Conservation (phyloP, 768 basidiomycete genomes). For the Pholiota microspora region DNA sequence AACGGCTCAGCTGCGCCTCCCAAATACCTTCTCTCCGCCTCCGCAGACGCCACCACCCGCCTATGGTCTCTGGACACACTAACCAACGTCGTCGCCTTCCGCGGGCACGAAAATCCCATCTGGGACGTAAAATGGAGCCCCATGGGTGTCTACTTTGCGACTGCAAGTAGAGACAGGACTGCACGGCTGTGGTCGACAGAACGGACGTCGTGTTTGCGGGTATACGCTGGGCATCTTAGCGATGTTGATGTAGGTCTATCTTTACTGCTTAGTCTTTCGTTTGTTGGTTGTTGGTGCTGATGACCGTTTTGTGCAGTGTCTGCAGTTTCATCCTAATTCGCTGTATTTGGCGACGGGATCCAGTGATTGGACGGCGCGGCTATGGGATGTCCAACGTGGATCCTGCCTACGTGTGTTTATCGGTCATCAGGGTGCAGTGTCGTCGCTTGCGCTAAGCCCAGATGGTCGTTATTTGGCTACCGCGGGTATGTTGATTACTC, state of each 20-base stretch:
- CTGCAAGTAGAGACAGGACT: constrained; percentile 89
- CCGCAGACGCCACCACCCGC: constrained; percentile 87
- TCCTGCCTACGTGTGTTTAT: constrained; percentile 93
- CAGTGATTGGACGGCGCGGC: constrained; percentile 90
- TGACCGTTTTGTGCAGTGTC: constrained; percentile 53
- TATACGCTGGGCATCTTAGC: constrained; percentile 94
- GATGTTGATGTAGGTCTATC: constrained; percentile 84
- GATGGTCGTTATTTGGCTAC: constrained; percentile 94
- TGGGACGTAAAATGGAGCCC: constrained; percentile 99
- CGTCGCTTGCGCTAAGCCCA: constrained; percentile 85
- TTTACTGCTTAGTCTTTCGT: not conserved
- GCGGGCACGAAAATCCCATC: constrained; percentile 95
- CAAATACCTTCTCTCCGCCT: constrained; percentile 84
- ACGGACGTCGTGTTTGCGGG: constrained; percentile 76
- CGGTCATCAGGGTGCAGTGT: constrained; percentile 89
- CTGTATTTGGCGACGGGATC: constrained; percentile 97
- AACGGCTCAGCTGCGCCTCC: constrained; percentile 86
- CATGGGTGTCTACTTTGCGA: constrained; percentile 97
- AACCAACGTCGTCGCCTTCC: constrained; percentile 89
- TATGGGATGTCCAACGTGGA: constrained; percentile 99
- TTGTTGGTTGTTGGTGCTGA: constrained; percentile 3
- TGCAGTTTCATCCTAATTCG: constrained; percentile 97
- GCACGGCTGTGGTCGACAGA: constrained; percentile 97
- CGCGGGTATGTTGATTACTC: constrained; percentile 51
- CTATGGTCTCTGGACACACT: constrained; percentile 96